Evolutionary conservation across 176 grass and related monocot species (phyloP).

Genomic region (Zea luxurians): DNA sequence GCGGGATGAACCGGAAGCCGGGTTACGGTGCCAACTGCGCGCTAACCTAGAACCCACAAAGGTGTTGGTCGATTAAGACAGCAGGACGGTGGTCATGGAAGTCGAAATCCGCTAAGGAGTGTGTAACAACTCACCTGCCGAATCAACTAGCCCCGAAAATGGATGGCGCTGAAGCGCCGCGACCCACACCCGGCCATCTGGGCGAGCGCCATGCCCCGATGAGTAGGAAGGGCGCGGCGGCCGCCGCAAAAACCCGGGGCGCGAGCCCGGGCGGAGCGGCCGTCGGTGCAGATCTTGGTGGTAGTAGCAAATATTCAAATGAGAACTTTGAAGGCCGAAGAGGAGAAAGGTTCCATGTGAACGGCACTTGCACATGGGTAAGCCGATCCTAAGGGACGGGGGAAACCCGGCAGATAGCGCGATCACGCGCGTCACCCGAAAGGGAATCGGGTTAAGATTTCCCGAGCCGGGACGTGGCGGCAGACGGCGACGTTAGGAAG

Average conservation of each 20-base stretch:
- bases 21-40: slow-evolving; percentile 67
- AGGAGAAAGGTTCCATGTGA: slow-evolving; percentile 73
- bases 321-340: slow-evolving; percentile 74
- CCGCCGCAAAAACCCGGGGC: too few relatives aligned
- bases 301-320: slow-evolving; percentile 84
- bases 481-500: too few relatives aligned
- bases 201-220: too few relatives aligned
- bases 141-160: slow-evolving; percentile 76
- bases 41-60: too few relatives aligned
- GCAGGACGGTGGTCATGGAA: slow-evolving; percentile 22
- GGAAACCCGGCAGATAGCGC: too few relatives aligned
- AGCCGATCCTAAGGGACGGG: slow-evolving; percentile 59
- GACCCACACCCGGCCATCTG: too few relatives aligned
- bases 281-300: slow-evolving; percentile 25
- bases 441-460: too few relatives aligned
- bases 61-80: slow-evolving; percentile 61
- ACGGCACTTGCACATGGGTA: slow-evolving; percentile 75
- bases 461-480: too few relatives aligned
- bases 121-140: slow-evolving; percentile 62
- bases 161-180: slow-evolving; percentile 57
- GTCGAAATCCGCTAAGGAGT: slow-evolving; percentile 56
- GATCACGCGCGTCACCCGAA: too few relatives aligned
- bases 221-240: too few relatives aligned
- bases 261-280: too few relatives aligned
- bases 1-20: slow-evolving; percentile 62